Conservation (phyloP, 257 asterid species). For the Rubia yunnanensis region DNA sequence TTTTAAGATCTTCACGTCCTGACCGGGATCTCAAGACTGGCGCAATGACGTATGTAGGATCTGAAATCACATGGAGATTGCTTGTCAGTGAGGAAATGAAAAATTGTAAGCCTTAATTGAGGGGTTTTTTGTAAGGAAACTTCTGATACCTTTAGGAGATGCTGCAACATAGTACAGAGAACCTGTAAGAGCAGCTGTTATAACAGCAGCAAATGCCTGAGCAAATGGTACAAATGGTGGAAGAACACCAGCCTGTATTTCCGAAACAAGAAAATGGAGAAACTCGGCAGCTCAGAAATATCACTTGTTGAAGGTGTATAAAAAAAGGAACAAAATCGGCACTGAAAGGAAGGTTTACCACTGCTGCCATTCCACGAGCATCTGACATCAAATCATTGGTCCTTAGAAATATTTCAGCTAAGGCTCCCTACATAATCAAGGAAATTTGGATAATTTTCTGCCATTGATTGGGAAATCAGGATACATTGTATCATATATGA, state of each 20-base stretch:
- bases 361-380: slow-evolving; percentile 81
- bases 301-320: neutral
- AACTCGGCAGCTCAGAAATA: neutral
- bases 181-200: slow-evolving; percentile 89
- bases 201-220: slow-evolving; percentile 90
- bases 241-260: slow-evolving; percentile 65
- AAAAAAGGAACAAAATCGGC: too few species aligned
- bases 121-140: neutral
- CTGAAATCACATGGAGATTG: slow-evolving; percentile 24
- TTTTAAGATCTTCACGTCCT: slow-evolving; percentile 71
- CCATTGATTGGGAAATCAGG: neutral
- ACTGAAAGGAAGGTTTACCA: slow-evolving; percentile 35
- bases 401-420: slow-evolving; percentile 66
- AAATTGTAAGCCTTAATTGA: neutral
- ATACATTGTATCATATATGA: neutral
- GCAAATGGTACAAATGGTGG: slow-evolving; percentile 98
- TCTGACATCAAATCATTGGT: slow-evolving; percentile 56
- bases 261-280: neutral
- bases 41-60: slow-evolving; percentile 78
- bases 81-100: too few species aligned
- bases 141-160: slow-evolving; percentile 66
- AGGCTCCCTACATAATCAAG: slow-evolving; percentile 55
- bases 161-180: slow-evolving; percentile 82
- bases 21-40: slow-evolving; percentile 73
- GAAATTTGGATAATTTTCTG: neutral